Base-by-base conservation (phyloP, 1,284 basidiomycete genomes). In the Crucibulum parvulum region DNA sequence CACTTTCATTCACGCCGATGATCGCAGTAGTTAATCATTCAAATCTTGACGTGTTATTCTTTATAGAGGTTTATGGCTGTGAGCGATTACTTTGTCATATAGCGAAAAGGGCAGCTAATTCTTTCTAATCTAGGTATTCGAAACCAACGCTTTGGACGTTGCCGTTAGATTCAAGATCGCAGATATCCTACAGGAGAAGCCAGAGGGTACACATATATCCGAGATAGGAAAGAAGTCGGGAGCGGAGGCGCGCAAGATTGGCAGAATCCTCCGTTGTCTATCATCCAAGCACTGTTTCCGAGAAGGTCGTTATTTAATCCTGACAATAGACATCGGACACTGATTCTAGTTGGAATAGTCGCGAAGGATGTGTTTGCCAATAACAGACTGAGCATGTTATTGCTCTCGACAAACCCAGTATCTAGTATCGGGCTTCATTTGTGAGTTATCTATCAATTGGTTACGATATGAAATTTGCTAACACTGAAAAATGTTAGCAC, bases 281-380 rank as follows among this genome's bases (percentile, higher is more conserved):
- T 72, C 72, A 4, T 71, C 76, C 0, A 71, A 73, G 39, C 77
- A 79, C 57, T 68, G 76, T 53, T 82, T 79, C 65, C 61, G 64
- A 16, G 80, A 81, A 72, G 71, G 78, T 78, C 9, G 36, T 7
- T 52, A 10, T 11, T 37, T 45, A 24, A 37, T 48, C 43, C 24
- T 8, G 55, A 13, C 31, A n/a, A 24, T 18, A 13, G 48, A 13
- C n/a, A 41, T 24, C 4, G 24, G 24, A 24, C 24, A 43, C 3
- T 43, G 16, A 43, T 31, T 34, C 43, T 47, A 46, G 37, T n/a
- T 31, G 24, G 9, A 37, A 5, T 37, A 70, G 71, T 66, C 37
- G 52, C 58, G 0, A 56, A 63, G 7, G 66, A 73, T 45, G 70
- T 75, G 1, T 78, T 76, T 50, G 71, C 72, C 11, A 77, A 78